A percentile compares a stretch with the other conserved stretches of the same genome.
Conservation (phyloP, 176 grass and related monocot genomes). For the Phoenix dactylifera region DNA sequence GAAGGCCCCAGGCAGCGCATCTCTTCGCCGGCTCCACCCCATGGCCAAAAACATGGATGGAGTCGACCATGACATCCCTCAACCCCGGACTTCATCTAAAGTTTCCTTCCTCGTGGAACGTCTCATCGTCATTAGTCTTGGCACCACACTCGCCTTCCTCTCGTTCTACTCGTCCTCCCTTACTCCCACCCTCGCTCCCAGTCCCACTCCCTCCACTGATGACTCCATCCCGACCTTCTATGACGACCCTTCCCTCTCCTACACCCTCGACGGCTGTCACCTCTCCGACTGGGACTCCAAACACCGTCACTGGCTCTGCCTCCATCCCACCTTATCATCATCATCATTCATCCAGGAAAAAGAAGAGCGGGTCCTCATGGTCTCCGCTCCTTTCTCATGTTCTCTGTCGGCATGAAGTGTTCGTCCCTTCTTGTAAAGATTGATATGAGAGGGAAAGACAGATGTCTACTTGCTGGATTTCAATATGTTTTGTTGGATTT, state of each 20-base stretch:
- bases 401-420: no score
- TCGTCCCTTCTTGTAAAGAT: no score
- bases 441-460: no score
- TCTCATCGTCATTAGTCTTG: no score
- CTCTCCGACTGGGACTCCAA: slow-evolving; percentile 68
- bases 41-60: slow-evolving; percentile 19
- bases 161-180: slow-evolving; percentile 32
- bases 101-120: no score
- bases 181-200: slow-evolving; percentile 9
- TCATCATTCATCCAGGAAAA: slow-evolving; percentile 1
- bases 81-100: background rate
- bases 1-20: background rate
- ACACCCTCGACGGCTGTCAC: slow-evolving; percentile 47
- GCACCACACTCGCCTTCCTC: no score
- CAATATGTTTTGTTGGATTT: no score
- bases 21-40: slow-evolving; percentile 1
- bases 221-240: slow-evolving; percentile 44
- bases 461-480: no score
- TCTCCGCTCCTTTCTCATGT: slow-evolving; percentile 16
- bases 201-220: background rate
- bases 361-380: slow-evolving; percentile 39
- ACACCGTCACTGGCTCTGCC: slow-evolving; percentile 48
- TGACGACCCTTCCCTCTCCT: slow-evolving; percentile 53
- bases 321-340: slow-evolving; percentile 22
- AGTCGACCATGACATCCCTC: background rate